Base-by-base conservation (phyloP, 2,329 filamentous ascomycete genomes). In the Apiospora aurea region DNA sequence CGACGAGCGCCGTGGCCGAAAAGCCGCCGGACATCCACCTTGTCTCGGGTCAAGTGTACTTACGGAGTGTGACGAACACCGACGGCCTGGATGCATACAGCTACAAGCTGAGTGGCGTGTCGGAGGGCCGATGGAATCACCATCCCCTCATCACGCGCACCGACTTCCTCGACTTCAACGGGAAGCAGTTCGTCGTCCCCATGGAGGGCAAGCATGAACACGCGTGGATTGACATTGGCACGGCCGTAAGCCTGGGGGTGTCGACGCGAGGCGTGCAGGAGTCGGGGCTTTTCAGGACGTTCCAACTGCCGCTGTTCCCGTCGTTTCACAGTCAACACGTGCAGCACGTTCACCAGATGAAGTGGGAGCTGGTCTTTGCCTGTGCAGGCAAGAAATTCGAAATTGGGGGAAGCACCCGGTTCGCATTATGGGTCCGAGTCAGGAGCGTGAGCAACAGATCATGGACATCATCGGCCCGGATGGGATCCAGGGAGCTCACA, bases 11-110 rank as follows among this genome's bases (percentile, higher is more conserved):
- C 0, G 41, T 82, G 0, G 49, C 47, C 4, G 71, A 77, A 0
- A 29, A 72, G 0, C 64, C 70, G 0, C 77, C 76, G 3, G 71
- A 70, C 0, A 70, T 78, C 0, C 73, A 41, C 6, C 41, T 81
- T 0, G 70, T 53, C 7, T 73, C 41, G 1, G 43, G 79, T 11
- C 68, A 72, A 16, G 53, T 79, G 21, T 53, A 44, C 18, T 16
- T 72, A 4, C 67, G 46, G 18, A 70, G 53, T 29, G 47, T 51
- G 44, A 70, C 68, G 8, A 43, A 61, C n/a, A 67, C 43, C 29
- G 44, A 67, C 41, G 71, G 44, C 43, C 57, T 72, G 11, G 71
- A 72, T 7, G 61, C 51, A 2, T 11, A n/a, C 13, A 67, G 21
- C 16, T 67, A 43, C 0, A 46, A 53, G 38, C 67, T 70, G 34